Percentiles rank a stretch among this genome's conserved stretches.
These are phyloP conservation scores for Aspergillus homomorphus DNA, from an alignment of 495 filamentous ascomycete genomes.

Conservation along the genomic window DNA sequence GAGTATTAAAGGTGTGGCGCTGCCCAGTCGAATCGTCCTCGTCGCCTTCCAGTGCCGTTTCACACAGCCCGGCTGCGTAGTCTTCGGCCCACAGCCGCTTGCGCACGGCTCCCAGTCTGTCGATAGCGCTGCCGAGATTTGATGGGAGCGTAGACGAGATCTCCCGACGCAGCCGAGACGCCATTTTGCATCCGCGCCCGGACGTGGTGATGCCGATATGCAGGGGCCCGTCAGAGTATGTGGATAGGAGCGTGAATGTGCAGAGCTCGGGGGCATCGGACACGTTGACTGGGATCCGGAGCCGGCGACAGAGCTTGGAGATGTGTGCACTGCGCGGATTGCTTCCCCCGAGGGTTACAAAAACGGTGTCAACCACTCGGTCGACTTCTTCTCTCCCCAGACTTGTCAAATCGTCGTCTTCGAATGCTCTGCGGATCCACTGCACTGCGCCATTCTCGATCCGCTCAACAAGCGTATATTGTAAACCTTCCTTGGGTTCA, in stretches of 20 bases:
- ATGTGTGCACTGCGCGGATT: slow-evolving; percentile 61
- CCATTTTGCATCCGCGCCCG: slow-evolving; percentile 90
- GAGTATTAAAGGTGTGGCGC: slow-evolving; percentile 76
- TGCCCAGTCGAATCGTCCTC: slow-evolving; percentile 85
- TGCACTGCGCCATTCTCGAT: slow-evolving; percentile 69
- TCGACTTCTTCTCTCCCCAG: slow-evolving; percentile 79
- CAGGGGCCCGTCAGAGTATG: slow-evolving; percentile 83
- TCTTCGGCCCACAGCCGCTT: slow-evolving; percentile 78
- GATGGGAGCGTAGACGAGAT: slow-evolving; percentile 74
- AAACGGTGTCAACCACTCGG: slow-evolving; percentile 82
- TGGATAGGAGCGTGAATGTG: slow-evolving; percentile 85
- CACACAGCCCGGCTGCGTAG: slow-evolving; percentile 50
- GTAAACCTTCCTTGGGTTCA: slow-evolving; percentile 50
- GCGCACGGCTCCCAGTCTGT: slow-evolving; percentile 72
- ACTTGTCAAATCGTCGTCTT: slow-evolving; percentile 68
- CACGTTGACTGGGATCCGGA: slow-evolving; percentile 91
- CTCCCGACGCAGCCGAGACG: slow-evolving; percentile 84
- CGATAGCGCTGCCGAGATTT: slow-evolving; percentile 80
- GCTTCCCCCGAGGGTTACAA: slow-evolving; percentile 67
- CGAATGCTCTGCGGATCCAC: slow-evolving; percentile 68
- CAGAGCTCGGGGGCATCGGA: slow-evolving; percentile 85
- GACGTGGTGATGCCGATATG: slow-evolving; percentile 97
- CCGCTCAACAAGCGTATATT: slow-evolving; percentile 69
- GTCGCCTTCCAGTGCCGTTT: slow-evolving; percentile 51
- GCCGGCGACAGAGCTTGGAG: slow-evolving; percentile 67